Percentiles rank a stretch among this genome's conserved stretches.
These are phyloP conservation scores for Sporothrix sp. DNA, from an alignment of 2,329 filamentous ascomycete species.

Conservation along the genomic window DNA sequence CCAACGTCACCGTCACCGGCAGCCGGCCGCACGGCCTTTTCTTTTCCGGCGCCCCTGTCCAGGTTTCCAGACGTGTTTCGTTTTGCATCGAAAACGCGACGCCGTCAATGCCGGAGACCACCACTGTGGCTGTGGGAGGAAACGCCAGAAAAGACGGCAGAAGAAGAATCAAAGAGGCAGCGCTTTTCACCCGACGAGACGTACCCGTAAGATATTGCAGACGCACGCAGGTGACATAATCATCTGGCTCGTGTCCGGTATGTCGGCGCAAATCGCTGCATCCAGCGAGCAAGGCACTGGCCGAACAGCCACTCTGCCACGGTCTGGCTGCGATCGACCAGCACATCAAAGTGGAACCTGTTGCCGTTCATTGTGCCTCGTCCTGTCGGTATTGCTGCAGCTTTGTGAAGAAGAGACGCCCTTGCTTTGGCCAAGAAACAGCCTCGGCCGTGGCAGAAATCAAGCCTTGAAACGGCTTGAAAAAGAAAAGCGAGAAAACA, in stretches of 20 bases:
- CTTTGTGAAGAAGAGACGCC: too few relatives aligned
- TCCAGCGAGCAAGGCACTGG: background rate
- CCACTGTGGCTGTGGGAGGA: background rate
- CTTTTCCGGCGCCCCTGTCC: background rate
- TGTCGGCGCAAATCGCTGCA: background rate
- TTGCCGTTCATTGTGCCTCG: background rate
- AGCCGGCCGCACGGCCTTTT: slow-evolving; percentile 11
- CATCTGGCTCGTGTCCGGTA: slow-evolving; percentile 1
- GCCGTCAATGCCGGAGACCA: slow-evolving; percentile 16
- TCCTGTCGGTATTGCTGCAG: too few relatives aligned
- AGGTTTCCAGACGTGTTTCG: slow-evolving; percentile 12
- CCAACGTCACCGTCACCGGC: too few relatives aligned
- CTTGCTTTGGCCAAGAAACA: too few relatives aligned
- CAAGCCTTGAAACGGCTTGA: too few relatives aligned
- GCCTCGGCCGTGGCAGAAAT: too few relatives aligned
- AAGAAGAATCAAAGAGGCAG: background rate
- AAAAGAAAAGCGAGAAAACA: too few relatives aligned
- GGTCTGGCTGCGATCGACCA: background rate
- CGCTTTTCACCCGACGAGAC: too few relatives aligned
- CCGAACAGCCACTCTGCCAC: background rate
- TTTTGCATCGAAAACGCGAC: slow-evolving; percentile 14
- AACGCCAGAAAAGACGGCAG: background rate
- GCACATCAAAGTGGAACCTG: background rate
- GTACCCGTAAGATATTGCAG: background rate
- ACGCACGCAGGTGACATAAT: too few relatives aligned